Conservation (phyloP, 2,329 filamentous ascomycete genomes). For the Trichoderma lentiforme region DNA sequence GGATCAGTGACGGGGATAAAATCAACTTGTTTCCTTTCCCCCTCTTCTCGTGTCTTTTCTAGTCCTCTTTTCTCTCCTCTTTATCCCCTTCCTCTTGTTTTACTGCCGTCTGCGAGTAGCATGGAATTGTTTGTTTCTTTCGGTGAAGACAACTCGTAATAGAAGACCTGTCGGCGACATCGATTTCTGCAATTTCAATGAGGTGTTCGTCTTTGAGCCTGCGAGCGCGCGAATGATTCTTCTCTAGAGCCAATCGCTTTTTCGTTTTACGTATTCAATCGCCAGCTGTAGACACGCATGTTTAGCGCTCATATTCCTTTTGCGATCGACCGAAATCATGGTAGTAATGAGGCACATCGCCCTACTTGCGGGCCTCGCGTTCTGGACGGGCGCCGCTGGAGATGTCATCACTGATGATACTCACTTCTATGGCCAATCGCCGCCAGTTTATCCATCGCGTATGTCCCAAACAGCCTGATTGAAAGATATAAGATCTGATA, state of each 20-base stretch:
- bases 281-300: no score
- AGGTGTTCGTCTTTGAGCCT: background rate
- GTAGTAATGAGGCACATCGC: background rate
- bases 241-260: background rate
- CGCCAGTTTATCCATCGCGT: conserved; percentile 52
- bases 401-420: conserved; percentile 37
- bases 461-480: conserved; percentile 25
- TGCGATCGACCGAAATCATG: background rate
- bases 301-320: background rate
- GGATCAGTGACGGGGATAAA: background rate
- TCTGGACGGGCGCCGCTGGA: background rate
- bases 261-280: background rate
- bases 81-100: background rate
- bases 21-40: background rate
- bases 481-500: background rate
- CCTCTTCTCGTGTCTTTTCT: background rate
- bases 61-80: background rate
- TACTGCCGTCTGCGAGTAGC: background rate
- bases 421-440: conserved; percentile 49
- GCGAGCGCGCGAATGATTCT: conserved; percentile 1
- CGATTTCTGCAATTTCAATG: background rate
- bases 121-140: background rate
- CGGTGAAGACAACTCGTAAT: background rate
- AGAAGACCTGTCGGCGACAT: background rate
- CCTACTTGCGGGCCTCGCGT: conserved; percentile 2